phyloP scores from a whole-genome alignment of 805 yeast genomes.

The Lipomyces mesembrius region DNA sequence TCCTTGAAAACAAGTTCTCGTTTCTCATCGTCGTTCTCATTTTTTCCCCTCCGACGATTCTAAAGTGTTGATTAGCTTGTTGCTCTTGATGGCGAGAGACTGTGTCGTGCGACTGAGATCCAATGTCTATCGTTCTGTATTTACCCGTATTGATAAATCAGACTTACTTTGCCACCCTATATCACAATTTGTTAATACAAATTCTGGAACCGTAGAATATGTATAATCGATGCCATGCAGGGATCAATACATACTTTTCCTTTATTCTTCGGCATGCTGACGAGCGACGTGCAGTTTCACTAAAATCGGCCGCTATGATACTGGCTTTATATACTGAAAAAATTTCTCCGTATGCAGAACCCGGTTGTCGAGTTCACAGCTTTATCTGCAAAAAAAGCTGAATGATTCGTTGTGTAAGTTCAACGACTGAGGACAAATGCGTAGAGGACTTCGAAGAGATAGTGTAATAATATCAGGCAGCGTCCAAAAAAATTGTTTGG shows the following conservation, averaged over 20 bases:
- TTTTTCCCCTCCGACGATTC: slow-evolving; percentile 97
- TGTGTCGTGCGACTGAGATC: not conserved
- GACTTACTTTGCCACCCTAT: slow-evolving; percentile 53
- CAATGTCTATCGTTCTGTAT: not conserved
- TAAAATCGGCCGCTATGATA: not conserved
- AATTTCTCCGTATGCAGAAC: not conserved
- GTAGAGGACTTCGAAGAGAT: not conserved
- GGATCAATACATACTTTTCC: slow-evolving; percentile 55
- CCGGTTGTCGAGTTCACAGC: not conserved
- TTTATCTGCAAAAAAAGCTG: not conserved
- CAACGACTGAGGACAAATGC: not conserved
- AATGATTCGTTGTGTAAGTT: not conserved
- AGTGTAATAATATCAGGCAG: not conserved
- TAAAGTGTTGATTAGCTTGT: slow-evolving; percentile 45
- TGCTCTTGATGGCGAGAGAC: not conserved
- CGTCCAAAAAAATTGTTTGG: not conserved
- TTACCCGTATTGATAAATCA: not conserved
- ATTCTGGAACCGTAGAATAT: not conserved
- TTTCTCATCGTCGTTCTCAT: slow-evolving; percentile 85
- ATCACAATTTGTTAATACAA: not conserved
- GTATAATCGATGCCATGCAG: not conserved
- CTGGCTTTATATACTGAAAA: not conserved
- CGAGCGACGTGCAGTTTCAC: not conserved
- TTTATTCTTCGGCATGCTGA: slow-evolving; percentile 76
- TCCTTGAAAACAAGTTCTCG: slow-evolving; percentile 91